Percentiles rank a stretch among this genome's conserved stretches.
Conservation (phyloP, 75 land plant genomes). For the Adiantum capillusveneris region DNA sequence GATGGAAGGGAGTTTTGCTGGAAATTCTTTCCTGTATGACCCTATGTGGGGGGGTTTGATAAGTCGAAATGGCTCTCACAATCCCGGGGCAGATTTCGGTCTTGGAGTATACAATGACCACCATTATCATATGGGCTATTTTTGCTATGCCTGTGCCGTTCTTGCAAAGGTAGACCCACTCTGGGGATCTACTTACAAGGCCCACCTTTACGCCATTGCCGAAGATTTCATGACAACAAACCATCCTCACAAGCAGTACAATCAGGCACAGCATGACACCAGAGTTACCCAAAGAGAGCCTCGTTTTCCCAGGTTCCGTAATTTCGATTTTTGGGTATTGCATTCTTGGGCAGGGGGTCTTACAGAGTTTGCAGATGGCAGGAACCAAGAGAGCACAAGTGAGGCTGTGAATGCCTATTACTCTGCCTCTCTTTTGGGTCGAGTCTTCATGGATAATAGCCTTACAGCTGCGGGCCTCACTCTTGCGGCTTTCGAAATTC, state of each 20-base stretch:
- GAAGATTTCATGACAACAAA: conserved; percentile 66
- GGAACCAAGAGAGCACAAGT: conserved; percentile 96
- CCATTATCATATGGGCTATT: conserved; percentile 86
- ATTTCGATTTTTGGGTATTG: conserved; percentile 76
- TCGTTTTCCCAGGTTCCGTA: conserved; percentile 53
- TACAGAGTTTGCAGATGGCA: conserved; percentile 82
- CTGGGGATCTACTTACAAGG: conserved; percentile 61
- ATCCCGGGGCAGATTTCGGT: conserved; percentile 82
- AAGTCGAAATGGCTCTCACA: conserved; percentile 42
- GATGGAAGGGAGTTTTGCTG: conserved; percentile 64
- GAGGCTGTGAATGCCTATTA: conserved; percentile 92
- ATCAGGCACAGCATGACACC: background rate
- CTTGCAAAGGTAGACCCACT: conserved; percentile 66
- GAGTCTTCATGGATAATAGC: conserved; percentile 54
- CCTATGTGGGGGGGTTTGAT: conserved; percentile 78
- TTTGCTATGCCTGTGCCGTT: conserved; percentile 76
- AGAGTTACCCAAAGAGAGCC: background rate
- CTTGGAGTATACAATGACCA: conserved; percentile 85
- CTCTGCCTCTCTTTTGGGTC: conserved; percentile 71
- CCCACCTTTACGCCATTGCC: conserved; percentile 67
- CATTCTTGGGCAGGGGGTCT: conserved; percentile 98
- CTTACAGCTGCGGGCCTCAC: conserved; percentile 55
- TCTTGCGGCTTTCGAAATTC: conserved; percentile 57
- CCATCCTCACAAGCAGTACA: background rate
- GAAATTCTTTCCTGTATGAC: conserved; percentile 69